Percentiles rank a stretch among this genome's conserved stretches.
These are phyloP conservation scores for Pelargonium myrrhifolium DNA, from an alignment of 441 rosid genomes.

Conservation along the genomic window DNA sequence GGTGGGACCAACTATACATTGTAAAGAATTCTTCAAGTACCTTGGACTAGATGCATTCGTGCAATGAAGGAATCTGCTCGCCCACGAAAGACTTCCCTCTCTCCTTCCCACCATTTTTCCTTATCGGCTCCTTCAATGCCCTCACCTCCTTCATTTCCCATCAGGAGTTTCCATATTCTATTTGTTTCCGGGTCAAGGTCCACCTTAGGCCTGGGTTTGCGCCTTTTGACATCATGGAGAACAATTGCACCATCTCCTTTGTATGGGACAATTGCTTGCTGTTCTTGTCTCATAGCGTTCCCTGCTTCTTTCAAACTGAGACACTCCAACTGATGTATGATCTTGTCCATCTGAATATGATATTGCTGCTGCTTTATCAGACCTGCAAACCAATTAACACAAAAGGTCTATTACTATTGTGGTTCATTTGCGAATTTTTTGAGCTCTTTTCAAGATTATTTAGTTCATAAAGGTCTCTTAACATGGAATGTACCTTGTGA, in stretches of 20 bases:
- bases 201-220: conserved; percentile 73
- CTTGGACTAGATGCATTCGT: conserved; percentile 96
- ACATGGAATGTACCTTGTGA: conserved; percentile 39
- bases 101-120: conserved; percentile 83
- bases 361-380: conserved; percentile 26
- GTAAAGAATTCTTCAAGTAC: conserved; percentile 30
- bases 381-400: conserved; percentile 31
- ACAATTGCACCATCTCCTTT: conserved; percentile 48
- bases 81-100: conserved; percentile 67
- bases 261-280: conserved; percentile 54
- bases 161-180: conserved; percentile 77
- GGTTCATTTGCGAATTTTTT: conserved; percentile 13
- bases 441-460: conserved; percentile 8
- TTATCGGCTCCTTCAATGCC: conserved; percentile 39
- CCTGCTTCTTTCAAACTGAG: conserved; percentile 36
- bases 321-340: conserved; percentile 36
- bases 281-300: conserved; percentile 24
- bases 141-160: conserved; percentile 64
- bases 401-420: conserved; percentile 13
- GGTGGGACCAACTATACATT: conserved; percentile 6
- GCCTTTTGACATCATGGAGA: conserved; percentile 48
- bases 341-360: conserved; percentile 35
- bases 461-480: too few relatives aligned
- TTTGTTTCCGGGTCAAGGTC: conserved; percentile 83
- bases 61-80: conserved; percentile 91